Evolutionary conservation across 2,329 filamentous ascomycete genomes (phyloP), one percentile per base, ranked within the genome.

Genomic region (Fusarium sp.): DNA sequence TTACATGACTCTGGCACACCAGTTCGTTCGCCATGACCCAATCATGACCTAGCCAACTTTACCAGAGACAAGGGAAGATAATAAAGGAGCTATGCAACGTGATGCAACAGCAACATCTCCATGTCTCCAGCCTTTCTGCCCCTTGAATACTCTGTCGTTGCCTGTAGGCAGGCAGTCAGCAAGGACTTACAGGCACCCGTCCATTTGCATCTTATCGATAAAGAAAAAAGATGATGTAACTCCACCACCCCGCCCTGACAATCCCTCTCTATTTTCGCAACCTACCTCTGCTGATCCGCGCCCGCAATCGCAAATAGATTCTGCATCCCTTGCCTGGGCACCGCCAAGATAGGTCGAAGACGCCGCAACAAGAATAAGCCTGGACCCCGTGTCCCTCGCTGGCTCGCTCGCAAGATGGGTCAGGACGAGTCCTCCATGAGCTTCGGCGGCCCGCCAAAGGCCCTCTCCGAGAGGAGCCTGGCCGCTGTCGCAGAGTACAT

Each of bases 401-500:
- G 80, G 78, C 71, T 79, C 64, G 77, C 76, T 73, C 81, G 78
- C 78, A 94, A 85, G 65, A 98, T 98, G 96, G 95, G 95, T 68
- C 95, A 98, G 82, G 94, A 97, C 80, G 88, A 91, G 74, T 97
- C 94, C 27, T 87, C 85, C 35, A 85, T 95, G 72, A 89, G 92
- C 79, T 90, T 93, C 72, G 87, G 88, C 72, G 90, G 89, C 62
- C 84, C 85, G 40, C 90, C 96, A 2, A 80, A 86, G 63, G 94
- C 91, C 0, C 87, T 98, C 15, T 84, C 88, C 47, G 89, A 89
- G 35, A 91, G 95, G 65, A 93, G 89, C 32, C 82, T 98, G 15
- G 87, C 92, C 20, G 93, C 90, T 5, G 86, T 98, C 43, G 95
- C 95, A n/a, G 89, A 93, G 32, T 92, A 94, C 78, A 95, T 99